phyloP scores from a whole-genome alignment of 2,329 filamentous ascomycete species.

The Trichoderma sp. region DNA sequence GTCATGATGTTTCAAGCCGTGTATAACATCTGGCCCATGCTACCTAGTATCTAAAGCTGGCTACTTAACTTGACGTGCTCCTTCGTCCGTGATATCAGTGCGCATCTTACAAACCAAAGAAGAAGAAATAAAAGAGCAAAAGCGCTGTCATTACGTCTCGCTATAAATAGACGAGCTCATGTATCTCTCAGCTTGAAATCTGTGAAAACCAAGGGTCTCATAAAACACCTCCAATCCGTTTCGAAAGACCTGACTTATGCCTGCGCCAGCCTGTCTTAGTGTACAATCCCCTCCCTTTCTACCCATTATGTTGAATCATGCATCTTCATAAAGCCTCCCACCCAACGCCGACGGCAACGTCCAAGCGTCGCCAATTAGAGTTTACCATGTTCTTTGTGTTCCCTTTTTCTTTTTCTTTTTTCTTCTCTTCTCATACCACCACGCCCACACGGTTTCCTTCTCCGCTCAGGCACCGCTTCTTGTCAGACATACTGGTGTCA shows the following conservation, averaged over 20 bases:
- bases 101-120: neutral
- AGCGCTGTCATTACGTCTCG: neutral
- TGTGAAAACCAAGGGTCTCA: neutral
- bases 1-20: neutral
- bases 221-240: neutral
- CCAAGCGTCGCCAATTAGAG: neutral
- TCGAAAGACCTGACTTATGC: neutral
- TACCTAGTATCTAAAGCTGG: neutral
- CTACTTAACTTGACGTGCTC: neutral
- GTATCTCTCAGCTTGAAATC: neutral
- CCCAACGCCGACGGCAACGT: neutral
- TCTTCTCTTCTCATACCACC: slow-evolving; percentile 27
- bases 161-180: neutral
- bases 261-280: slow-evolving; percentile 3
- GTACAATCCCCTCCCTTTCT: neutral
- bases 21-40: neutral
- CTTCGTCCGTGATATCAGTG: neutral
- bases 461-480: slow-evolving; percentile 34
- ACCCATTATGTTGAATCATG: slow-evolving; percentile 3
- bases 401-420: neutral
- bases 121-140: neutral
- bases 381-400: neutral
- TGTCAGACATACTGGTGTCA: slow-evolving; percentile 28
- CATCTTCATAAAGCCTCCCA: neutral
- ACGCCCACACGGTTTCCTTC: slow-evolving; percentile 33